Evolutionary conservation across 345 rosid species (phyloP), one percentile per base, ranked within the genome.

Genomic region (Boechera stricta): DNA sequence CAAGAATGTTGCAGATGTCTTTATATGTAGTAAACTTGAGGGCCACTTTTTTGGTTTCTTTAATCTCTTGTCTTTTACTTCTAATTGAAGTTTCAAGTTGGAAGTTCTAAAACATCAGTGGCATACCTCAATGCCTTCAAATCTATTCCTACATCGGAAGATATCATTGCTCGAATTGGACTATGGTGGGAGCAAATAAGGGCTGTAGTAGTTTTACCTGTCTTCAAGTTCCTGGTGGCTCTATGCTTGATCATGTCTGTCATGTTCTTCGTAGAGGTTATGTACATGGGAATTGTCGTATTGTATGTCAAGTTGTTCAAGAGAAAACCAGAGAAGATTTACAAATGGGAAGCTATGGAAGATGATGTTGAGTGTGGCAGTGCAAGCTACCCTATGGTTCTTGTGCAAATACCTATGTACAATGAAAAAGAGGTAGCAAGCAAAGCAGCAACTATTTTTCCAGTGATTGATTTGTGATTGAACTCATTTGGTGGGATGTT

Each of bases 351-450:
- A 33, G 84, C 80, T 41, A 81, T 76, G 76, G 82, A 78, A 58
- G 85, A 84, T 55, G 84, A 84, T 69, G 64, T 73, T 54, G 86
- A 83, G 82, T 73, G 69, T 57, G 82, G 82, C 33, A 67, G 82
- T 68, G 79, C 47, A 45, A 74, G 21, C 64, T 82, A 70, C 51
- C 88, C 91, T 16, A 84, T 79, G 68, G 85, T 84, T 49, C 79
- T 87, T 73, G 83, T 86, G 74, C 91, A 87, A 70, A 84, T 86
- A 33, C 89, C 88, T 2, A 84, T 86, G 87, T 83, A 81, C 70
- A 87, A 86, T 44, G 89, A 87, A 39, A 81, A 78, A 62, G 80
- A 87, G 87, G 89, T 85, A 69, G 56, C 62, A 18, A 33, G 3
- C 5, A 4, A 15, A 44, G 4, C 74, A 62, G 8, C 74, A 39